Evolutionary conservation across 2,329 filamentous ascomycete genomes (phyloP), one percentile per base, ranked within the genome.

Genomic region (Cladosporium sp.): DNA sequence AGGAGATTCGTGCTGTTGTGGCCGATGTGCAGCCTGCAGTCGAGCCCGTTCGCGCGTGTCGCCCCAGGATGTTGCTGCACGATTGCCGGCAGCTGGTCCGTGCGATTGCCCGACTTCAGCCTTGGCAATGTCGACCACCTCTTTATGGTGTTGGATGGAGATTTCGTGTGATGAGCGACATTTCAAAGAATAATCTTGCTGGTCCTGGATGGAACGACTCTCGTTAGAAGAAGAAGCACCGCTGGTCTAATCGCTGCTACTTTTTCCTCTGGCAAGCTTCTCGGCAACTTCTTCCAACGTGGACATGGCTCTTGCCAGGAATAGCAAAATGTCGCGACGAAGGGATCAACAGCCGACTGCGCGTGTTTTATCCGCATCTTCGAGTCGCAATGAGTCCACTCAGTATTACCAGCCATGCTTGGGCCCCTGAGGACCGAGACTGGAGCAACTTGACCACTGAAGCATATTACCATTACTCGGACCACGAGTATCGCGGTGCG

Each of bases 51-150:
- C 51, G 51, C 26, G 51, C 26, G 51, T 54, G 59, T 61, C 28
- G 48, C 30, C 59, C 46, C 32, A 53, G 59, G 59, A 53, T 62
- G 59, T 62, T 51, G 58, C 57, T 59, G 57, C 59, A 51, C 58
- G 30, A 62, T 16, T 48, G 58, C 26, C 58, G 30, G 58, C 58
- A 51, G 30, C 58, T 61, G 10, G 58, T 51, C 58, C 43, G 58
- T 16, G 58, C 58, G 43, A 30, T 34, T 34, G 4, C 43, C 25
- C 39, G 43, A 60, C 58, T 34, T 48, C 58, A 51, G 58, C 58
- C 58, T 61, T 61, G 58, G 58, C 58, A 28, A 54, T 11, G 28
- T n/a, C 43, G 32, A 18, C 34, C 32, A 23, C 36, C 39, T 36
- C 34, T 39, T 58, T 46, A 14, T 14, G 10, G 0, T 14, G 5